Percentiles rank a stretch among this genome's conserved stretches.
These are phyloP conservation scores for Geotrichum restrictum DNA, from an alignment of 1,139 yeast genomes.

Conservation along the genomic window DNA sequence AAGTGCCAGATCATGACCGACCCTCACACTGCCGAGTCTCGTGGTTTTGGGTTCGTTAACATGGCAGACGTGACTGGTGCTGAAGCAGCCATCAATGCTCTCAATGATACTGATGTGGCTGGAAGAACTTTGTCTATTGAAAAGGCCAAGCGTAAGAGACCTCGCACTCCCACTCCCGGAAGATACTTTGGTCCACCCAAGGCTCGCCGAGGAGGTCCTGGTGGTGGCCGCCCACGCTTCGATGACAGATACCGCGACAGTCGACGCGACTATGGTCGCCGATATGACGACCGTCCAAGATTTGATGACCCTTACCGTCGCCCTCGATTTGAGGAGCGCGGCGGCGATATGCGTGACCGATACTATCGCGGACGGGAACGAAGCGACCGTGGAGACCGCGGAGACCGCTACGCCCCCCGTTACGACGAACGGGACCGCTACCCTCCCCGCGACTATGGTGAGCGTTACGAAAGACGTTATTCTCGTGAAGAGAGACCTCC, in stretches of 20 bases:
- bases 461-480: constrained; percentile 24
- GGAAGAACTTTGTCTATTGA: constrained; percentile 39
- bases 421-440: constrained; percentile 15
- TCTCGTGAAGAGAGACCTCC: constrained; percentile 30
- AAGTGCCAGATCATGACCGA: constrained; percentile 40
- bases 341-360: constrained; percentile 28
- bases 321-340: constrained; percentile 34
- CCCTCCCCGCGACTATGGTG: constrained; percentile 26
- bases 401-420: constrained; percentile 22
- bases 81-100: constrained; percentile 35
- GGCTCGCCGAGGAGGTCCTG: constrained; percentile 28
- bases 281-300: constrained; percentile 28
- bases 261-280: constrained; percentile 22
- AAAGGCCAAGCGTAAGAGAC: constrained; percentile 40
- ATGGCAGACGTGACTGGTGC: constrained; percentile 37
- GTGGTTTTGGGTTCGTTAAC: constrained; percentile 43
- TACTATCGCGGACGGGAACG: constrained; percentile 32
- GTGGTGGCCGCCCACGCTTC: constrained; percentile 23
- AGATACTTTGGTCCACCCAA: constrained; percentile 42
- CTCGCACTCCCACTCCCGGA: constrained; percentile 44
- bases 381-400: constrained; percentile 25
- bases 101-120: constrained; percentile 35
- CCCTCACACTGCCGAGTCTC: constrained; percentile 41
- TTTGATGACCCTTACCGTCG: constrained; percentile 33
- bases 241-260: constrained; percentile 26